phyloP scores from a whole-genome alignment of 108 stramenopile genomes.

The Pinguiococcus pyrenoidosus region DNA sequence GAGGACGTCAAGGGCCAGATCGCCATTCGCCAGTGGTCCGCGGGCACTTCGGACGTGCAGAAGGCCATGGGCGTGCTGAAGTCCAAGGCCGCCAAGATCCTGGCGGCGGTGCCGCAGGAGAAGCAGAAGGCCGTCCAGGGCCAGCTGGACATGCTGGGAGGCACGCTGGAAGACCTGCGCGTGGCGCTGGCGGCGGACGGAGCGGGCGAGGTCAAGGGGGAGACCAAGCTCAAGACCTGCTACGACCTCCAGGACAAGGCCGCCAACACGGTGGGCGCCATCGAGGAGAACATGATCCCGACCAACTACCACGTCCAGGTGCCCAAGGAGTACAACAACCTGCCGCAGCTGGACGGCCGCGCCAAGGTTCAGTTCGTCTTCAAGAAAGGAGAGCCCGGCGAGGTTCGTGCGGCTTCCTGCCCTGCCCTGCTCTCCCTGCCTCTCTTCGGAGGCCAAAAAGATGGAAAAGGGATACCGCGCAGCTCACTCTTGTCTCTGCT shows the following conservation, averaged over 20 bases:
- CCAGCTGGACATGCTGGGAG: too few species aligned
- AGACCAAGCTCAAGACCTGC: conserved; percentile 59
- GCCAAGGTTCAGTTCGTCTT: conserved; percentile 73
- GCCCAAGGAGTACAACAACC: conserved; percentile 58
- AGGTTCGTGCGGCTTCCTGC: too few species aligned
- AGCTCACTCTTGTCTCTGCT: too few species aligned
- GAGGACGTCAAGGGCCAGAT: conserved; percentile 64
- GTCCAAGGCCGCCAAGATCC: conserved; percentile 7
- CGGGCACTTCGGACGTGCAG: too few species aligned
- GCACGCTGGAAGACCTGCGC: too few species aligned
- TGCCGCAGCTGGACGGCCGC: conserved; percentile 65
- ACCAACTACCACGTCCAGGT: conserved; percentile 38
- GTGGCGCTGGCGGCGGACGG: too few species aligned
- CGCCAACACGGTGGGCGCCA: conserved; percentile 41
- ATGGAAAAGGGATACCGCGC: too few species aligned
- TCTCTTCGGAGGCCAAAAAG: too few species aligned
- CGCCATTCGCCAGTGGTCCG: too few species aligned
- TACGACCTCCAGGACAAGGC: conserved; percentile 53
- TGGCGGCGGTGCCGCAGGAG: conserved; percentile 3
- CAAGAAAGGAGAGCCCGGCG: conserved; percentile 53
- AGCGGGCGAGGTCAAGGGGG: conserved; percentile 67
- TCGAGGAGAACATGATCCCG: conserved; percentile 86
- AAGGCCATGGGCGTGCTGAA: conserved; percentile 33
- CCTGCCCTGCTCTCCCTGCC: too few species aligned
- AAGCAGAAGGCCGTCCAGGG: too few species aligned